Percentiles rank a stretch among this genome's conserved stretches.
Conservation (phyloP, 768 basidiomycete species). For the Phylloporus arenicola region DNA sequence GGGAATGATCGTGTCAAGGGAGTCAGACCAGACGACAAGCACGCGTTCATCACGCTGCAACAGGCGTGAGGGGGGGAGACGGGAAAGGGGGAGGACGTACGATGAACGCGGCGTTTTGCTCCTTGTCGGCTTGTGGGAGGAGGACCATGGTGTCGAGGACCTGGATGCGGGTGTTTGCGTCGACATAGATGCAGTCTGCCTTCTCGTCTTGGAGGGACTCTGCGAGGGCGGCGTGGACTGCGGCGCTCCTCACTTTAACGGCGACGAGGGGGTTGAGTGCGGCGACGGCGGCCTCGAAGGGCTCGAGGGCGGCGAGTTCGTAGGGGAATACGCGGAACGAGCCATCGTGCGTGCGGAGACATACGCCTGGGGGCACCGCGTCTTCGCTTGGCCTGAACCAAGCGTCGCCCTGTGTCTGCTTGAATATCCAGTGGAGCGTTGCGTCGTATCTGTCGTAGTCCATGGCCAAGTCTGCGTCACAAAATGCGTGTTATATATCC, state of each 20-base stretch:
- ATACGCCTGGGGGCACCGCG: constrained; percentile 42
- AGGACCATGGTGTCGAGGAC: constrained; percentile 73
- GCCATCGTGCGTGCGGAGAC: constrained; percentile 43
- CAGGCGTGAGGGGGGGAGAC: neutral
- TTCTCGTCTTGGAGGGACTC: constrained; percentile 29
- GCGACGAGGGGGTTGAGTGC: constrained; percentile 52
- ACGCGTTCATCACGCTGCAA: constrained; percentile 74
- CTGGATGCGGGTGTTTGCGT: constrained; percentile 68
- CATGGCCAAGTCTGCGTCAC: constrained; percentile 17
- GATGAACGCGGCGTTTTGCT: constrained; percentile 58
- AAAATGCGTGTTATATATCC: constrained; percentile 3
- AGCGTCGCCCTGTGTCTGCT: constrained; percentile 40
- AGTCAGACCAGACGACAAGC: constrained; percentile 80
- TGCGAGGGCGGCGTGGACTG: constrained; percentile 47
- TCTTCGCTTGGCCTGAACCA: constrained; percentile 51
- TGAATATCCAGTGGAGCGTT: constrained; percentile 26
- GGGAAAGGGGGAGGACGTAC: constrained; percentile 37
- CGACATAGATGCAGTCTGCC: constrained; percentile 39
- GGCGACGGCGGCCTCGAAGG: constrained; percentile 50
- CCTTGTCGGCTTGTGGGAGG: constrained; percentile 51
- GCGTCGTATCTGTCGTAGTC: constrained; percentile 34
- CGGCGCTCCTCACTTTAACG: constrained; percentile 47
- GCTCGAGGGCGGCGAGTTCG: constrained; percentile 46
- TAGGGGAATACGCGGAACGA: constrained; percentile 54
- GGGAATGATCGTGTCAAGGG: constrained; percentile 66